phyloP scores from a whole-genome alignment of 352 stramenopile species.

The Globisporangium takayamanum region DNA sequence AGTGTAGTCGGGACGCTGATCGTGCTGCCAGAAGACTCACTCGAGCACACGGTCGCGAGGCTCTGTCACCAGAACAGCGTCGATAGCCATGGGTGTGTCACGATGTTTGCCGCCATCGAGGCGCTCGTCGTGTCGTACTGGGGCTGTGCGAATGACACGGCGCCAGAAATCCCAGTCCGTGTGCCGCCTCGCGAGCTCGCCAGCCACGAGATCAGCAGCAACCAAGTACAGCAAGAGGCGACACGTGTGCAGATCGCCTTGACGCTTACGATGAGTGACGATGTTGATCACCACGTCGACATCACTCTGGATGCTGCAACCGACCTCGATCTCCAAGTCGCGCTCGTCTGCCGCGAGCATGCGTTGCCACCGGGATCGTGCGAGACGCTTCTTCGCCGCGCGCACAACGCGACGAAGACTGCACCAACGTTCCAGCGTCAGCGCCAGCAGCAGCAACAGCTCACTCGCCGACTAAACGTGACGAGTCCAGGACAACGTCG shows the following conservation, averaged over 20 bases:
- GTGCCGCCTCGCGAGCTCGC: neutral
- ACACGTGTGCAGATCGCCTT: constrained; percentile 13
- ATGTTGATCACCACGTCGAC: constrained; percentile 8
- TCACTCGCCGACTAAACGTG: constrained; percentile 16
- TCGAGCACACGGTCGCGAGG: constrained; percentile 21
- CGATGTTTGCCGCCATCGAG: constrained; percentile 14
- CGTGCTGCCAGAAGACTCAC: constrained; percentile 28
- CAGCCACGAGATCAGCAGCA: neutral
- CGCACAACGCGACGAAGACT: constrained; percentile 13
- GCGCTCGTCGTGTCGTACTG: constrained; percentile 35
- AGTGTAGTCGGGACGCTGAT: constrained; percentile 15
- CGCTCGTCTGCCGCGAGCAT: constrained; percentile 29
- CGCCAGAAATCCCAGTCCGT: neutral
- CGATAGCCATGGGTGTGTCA: constrained; percentile 9
- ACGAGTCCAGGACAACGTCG: constrained; percentile 17
- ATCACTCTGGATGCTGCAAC: constrained; percentile 11
- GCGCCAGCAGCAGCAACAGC: neutral
- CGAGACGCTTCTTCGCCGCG: constrained; percentile 22
- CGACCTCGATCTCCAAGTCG: constrained; percentile 35
- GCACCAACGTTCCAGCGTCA: constrained; percentile 15
- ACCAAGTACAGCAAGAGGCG: neutral
- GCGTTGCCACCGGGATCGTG: constrained; percentile 21
- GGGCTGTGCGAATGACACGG: constrained; percentile 29
- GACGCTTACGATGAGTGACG: neutral
- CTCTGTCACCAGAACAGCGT: constrained; percentile 28